Conservation (phyloP, 129 eudicot species). For the Chrysanthemum makinoi region DNA sequence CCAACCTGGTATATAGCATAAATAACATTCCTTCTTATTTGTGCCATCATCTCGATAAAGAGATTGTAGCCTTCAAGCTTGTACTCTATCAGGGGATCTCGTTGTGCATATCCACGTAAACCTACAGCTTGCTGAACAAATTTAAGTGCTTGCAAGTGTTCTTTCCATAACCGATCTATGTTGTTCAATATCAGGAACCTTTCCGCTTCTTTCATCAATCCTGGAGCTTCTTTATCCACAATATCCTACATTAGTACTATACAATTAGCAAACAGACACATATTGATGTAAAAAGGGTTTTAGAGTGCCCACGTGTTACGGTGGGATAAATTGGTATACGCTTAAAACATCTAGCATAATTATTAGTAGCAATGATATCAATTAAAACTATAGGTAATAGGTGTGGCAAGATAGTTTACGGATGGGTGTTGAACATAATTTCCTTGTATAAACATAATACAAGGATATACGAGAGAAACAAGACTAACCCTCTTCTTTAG, state of each 20-base stretch:
- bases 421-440: too few relatives aligned
- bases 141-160: constrained; percentile 96
- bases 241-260: constrained; percentile 47
- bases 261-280: not conserved
- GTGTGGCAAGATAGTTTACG: too few relatives aligned
- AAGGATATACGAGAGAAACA: not conserved
- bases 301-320: too few relatives aligned
- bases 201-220: constrained; percentile 98
- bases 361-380: not conserved
- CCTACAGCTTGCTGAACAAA: constrained; percentile 99
- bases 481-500: constrained; percentile 70
- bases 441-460: not conserved
- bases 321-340: too few relatives aligned
- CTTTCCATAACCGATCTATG: constrained; percentile 98
- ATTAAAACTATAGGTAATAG: too few relatives aligned
- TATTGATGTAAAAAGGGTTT: too few relatives aligned
- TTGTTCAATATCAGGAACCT: constrained; percentile 83
- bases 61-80: constrained; percentile 99
- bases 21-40: constrained; percentile 93
- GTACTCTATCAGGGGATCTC: constrained; percentile 99
- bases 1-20: constrained; percentile 87
- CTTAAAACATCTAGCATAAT: not conserved
- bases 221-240: constrained; percentile 86
- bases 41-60: constrained; percentile 98
- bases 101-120: constrained; percentile 97